Evolutionary conservation across 169 alveolate species (phyloP).

Genomic region (Cryptosporidium andersoni): DNA sequence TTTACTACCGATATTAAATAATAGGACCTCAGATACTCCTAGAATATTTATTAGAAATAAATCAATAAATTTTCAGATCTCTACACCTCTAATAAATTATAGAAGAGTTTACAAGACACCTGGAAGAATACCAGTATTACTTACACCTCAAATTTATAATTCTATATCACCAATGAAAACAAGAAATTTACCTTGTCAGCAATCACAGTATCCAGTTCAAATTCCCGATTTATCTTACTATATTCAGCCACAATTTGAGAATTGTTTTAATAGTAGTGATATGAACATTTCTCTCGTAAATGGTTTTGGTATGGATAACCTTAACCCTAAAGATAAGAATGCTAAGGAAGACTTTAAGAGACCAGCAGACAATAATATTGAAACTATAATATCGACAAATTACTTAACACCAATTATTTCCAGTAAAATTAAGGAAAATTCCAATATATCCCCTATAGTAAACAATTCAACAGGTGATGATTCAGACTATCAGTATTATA

Average conservation of each 20-base stretch:
- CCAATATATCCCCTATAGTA: too few relatives aligned
- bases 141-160: not conserved
- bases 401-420: too few relatives aligned
- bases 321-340: too few relatives aligned
- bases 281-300: too few relatives aligned
- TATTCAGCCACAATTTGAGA: too few relatives aligned
- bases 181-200: not conserved
- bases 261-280: too few relatives aligned
- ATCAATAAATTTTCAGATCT: conserved; percentile 1
- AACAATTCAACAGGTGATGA: too few relatives aligned
- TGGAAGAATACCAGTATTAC: not conserved
- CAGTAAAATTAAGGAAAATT: too few relatives aligned
- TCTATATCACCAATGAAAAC: conserved; percentile 6
- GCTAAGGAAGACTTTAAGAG: too few relatives aligned
- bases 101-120: not conserved
- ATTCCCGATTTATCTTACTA: too few relatives aligned
- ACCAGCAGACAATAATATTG: not conserved
- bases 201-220: not conserved
- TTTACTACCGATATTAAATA: conserved; percentile 40
- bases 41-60: conserved; percentile 48
- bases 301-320: too few relatives aligned
- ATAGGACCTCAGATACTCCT: conserved; percentile 31
- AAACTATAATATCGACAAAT: not conserved
- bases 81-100: not conserved
- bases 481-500: too few relatives aligned